phyloP scores from a whole-genome alignment of 768 basidiomycete species.

The Kockovaella imperatae region DNA sequence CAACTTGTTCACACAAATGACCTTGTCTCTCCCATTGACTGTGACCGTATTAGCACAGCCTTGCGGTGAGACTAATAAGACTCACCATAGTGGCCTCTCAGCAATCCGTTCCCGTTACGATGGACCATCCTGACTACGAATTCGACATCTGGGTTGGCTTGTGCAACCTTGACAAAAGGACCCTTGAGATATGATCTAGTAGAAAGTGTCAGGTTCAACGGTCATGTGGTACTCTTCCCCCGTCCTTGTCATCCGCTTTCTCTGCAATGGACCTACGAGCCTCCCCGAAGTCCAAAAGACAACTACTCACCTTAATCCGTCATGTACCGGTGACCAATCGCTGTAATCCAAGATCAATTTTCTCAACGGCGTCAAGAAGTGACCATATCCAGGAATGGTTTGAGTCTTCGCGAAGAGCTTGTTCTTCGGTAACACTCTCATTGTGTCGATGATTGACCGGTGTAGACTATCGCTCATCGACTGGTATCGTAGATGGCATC shows the following conservation, averaged over 20 bases:
- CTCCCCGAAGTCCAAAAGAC: neutral
- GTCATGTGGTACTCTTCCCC: no score
- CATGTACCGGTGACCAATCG: conserved; percentile 27
- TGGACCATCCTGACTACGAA: conserved; percentile 35
- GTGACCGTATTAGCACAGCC: neutral
- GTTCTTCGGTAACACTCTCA: conserved; percentile 18
- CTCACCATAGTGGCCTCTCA: conserved; percentile 43
- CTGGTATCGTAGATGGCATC: no score
- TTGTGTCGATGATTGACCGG: no score
- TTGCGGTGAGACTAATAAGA: neutral
- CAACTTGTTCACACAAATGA: conserved; percentile 41
- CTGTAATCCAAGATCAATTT: conserved; percentile 42
- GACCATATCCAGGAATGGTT: conserved; percentile 37
- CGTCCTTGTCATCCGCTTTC: no score
- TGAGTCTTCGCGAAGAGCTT: no score
- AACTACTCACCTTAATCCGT: conserved; percentile 33
- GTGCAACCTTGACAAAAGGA: conserved; percentile 30
- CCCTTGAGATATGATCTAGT: conserved; percentile 34
- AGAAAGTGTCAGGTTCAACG: neutral
- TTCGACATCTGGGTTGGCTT: conserved; percentile 43
- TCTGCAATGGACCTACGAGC: no score
- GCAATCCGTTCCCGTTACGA: conserved; percentile 35
- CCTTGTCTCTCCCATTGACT: conserved; percentile 45
- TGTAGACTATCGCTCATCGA: no score
- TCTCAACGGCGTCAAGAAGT: conserved; percentile 38